phyloP scores from a whole-genome alignment of 163 green algal species.

The Coccomyxa subellipsoidea region DNA sequence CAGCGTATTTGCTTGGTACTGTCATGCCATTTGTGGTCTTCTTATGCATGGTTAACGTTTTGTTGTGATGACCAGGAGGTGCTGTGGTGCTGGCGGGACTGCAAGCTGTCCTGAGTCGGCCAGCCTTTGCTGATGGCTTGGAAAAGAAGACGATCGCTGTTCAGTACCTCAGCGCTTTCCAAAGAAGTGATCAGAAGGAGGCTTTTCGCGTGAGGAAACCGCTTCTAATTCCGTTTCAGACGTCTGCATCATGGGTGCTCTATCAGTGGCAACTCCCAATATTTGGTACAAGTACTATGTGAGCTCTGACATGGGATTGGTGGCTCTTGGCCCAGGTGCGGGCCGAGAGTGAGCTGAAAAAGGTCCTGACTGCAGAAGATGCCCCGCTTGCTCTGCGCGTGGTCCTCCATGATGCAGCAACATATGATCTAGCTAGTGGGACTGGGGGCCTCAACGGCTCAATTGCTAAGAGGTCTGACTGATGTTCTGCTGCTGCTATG shows the following conservation, averaged over 20 bases:
- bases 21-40: too few relatives aligned
- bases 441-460: slow-evolving; percentile 77
- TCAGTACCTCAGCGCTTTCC: background rate
- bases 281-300: too few relatives aligned
- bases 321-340: slow-evolving; percentile 16
- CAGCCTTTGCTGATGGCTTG: background rate
- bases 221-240: too few relatives aligned
- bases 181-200: background rate
- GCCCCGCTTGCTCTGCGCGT: slow-evolving; percentile 46
- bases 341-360: slow-evolving; percentile 33
- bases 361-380: slow-evolving; percentile 56
- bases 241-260: too few relatives aligned
- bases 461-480: slow-evolving; percentile 48
- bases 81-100: background rate
- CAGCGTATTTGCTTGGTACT: too few relatives aligned
- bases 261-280: too few relatives aligned
- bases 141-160: background rate
- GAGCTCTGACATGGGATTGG: too few relatives aligned
- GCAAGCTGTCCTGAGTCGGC: background rate
- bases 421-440: slow-evolving; percentile 65
- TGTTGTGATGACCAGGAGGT: background rate
- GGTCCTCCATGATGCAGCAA: slow-evolving; percentile 71
- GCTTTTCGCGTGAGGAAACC: background rate
- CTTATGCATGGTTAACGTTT: too few relatives aligned
- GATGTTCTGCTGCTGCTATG: background rate